phyloP scores from a whole-genome alignment of 1,139 yeast genomes.

The Candida glucosophila region DNA sequence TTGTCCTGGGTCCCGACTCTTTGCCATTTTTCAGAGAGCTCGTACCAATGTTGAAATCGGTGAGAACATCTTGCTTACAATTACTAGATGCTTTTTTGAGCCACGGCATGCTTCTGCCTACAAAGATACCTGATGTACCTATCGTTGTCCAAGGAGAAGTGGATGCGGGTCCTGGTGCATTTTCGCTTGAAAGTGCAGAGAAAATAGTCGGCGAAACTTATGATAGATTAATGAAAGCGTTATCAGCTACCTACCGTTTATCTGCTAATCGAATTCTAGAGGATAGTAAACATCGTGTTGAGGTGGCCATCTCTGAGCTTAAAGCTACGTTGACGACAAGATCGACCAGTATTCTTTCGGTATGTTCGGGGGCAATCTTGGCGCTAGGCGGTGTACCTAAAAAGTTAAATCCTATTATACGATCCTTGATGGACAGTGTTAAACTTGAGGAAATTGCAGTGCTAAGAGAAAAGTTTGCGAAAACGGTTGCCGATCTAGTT shows the following conservation, averaged over 20 bases:
- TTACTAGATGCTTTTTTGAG: slow-evolving; percentile 71
- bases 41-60: slow-evolving; percentile 77
- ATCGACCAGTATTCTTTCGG: slow-evolving; percentile 57
- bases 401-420: slow-evolving; percentile 80
- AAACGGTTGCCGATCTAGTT: slow-evolving; percentile 59
- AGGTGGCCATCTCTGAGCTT: slow-evolving; percentile 64
- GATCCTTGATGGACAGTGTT: slow-evolving; percentile 88
- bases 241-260: slow-evolving; percentile 69
- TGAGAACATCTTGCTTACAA: slow-evolving; percentile 82
- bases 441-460: slow-evolving; percentile 63
- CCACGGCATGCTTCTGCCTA: slow-evolving; percentile 64
- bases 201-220: slow-evolving; percentile 58
- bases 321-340: slow-evolving; percentile 45
- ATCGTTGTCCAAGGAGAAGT: slow-evolving; percentile 89
- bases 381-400: slow-evolving; percentile 62
- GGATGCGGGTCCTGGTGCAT: slow-evolving; percentile 93
- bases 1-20: slow-evolving; percentile 35
- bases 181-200: slow-evolving; percentile 71
- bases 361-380: slow-evolving; percentile 68
- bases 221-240: slow-evolving; percentile 50
- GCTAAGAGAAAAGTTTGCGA: slow-evolving; percentile 66
- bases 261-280: slow-evolving; percentile 67
- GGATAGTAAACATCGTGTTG: slow-evolving; percentile 67
- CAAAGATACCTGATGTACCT: slow-evolving; percentile 76
- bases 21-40: slow-evolving; percentile 69